Percentiles rank a stretch among this genome's conserved stretches.
Conservation (phyloP, 345 rosid genomes). For the Eucalyptus marginata region DNA sequence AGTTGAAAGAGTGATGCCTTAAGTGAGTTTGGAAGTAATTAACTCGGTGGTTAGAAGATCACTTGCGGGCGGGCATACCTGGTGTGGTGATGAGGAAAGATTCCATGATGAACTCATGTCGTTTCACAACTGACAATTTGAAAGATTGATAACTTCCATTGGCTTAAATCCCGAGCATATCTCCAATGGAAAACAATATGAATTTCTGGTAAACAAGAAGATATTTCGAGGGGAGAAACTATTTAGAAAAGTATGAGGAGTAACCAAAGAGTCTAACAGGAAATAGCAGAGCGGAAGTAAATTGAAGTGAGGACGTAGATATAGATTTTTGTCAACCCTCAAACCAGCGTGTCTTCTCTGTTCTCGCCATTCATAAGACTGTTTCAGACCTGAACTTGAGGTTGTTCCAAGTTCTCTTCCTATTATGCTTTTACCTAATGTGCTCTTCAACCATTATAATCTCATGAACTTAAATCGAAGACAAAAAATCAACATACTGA, state of each 20-base stretch:
- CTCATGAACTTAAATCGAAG: background rate
- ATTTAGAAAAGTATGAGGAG: background rate
- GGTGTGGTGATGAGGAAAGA: background rate
- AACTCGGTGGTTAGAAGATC: background rate
- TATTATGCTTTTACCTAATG: background rate
- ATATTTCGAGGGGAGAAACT: background rate
- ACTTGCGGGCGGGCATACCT: background rate
- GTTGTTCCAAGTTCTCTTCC: background rate
- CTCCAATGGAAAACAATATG: background rate
- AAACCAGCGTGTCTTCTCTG: background rate
- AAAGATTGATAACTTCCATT: background rate
- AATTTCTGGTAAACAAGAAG: background rate
- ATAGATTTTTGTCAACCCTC: background rate
- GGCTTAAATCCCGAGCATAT: background rate
- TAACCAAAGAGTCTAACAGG: background rate
- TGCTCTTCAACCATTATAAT: background rate
- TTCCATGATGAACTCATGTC: background rate
- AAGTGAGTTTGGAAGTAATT: background rate
- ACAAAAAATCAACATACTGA: background rate
- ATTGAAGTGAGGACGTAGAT: background rate
- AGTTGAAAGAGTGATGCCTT: background rate
- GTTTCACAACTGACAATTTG: background rate
- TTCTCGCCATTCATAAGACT: background rate
- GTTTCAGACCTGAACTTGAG: background rate
- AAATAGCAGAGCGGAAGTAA: background rate